Evolutionary conservation across 2,329 filamentous ascomycete species (phyloP).

Genomic region (Fusarium continuum): DNA sequence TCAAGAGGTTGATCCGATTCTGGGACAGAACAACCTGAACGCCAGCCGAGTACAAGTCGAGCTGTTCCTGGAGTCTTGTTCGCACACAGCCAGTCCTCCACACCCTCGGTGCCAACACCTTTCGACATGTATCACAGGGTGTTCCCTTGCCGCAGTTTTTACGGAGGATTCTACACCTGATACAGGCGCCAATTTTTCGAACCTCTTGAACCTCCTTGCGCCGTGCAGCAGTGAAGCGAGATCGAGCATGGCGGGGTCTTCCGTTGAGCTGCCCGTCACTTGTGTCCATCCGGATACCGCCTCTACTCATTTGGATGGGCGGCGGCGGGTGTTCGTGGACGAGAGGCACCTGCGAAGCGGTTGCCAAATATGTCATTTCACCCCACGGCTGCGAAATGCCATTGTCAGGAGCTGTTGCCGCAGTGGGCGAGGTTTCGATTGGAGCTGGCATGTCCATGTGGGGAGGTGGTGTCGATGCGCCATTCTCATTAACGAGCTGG

Average conservation of each 20-base stretch:
- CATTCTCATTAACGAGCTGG: slow-evolving; percentile 51
- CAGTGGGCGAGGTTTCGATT: slow-evolving; percentile 36
- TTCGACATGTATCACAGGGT: slow-evolving; percentile 70
- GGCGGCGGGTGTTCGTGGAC: slow-evolving; percentile 45
- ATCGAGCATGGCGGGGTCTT: slow-evolving; percentile 62
- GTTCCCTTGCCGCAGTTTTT: slow-evolving; percentile 73
- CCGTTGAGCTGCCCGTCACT: slow-evolving; percentile 55
- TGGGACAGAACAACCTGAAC: slow-evolving; percentile 71
- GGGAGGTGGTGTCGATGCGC: slow-evolving; percentile 45
- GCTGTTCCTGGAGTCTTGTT: slow-evolving; percentile 67
- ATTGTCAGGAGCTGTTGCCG: slow-evolving; percentile 37
- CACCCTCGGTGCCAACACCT: slow-evolving; percentile 70
- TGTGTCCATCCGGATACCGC: slow-evolving; percentile 64
- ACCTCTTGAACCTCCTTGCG: slow-evolving; percentile 72
- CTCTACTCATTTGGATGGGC: slow-evolving; percentile 50
- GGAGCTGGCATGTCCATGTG: slow-evolving; percentile 36
- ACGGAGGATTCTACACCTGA: slow-evolving; percentile 70
- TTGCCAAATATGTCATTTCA: slow-evolving; percentile 61
- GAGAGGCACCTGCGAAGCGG: slow-evolving; percentile 46
- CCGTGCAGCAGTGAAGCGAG: slow-evolving; percentile 65
- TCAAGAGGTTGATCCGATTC: slow-evolving; percentile 65
- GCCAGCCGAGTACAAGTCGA: slow-evolving; percentile 71
- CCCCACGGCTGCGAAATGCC: slow-evolving; percentile 59
- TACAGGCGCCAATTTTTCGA: slow-evolving; percentile 71
- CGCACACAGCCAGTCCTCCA: slow-evolving; percentile 72